Conservation (phyloP, 2,329 filamentous ascomycete species). For the Fusarium albidum region DNA sequence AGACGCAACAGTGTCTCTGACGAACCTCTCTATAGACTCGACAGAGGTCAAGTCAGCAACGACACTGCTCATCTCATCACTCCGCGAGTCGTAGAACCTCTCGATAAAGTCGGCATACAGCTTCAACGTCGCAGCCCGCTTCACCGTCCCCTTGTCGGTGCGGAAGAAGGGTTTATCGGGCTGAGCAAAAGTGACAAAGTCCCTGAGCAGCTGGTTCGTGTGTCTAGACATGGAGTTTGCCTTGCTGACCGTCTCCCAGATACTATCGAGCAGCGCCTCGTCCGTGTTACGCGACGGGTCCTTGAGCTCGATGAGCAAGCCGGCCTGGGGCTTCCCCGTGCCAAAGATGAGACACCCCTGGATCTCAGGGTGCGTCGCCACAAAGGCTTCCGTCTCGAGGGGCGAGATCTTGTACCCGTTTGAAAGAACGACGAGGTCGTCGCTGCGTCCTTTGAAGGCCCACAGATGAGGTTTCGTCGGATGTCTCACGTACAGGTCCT, state of each 20-base stretch:
- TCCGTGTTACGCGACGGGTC: slow-evolving; percentile 30
- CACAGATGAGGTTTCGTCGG: slow-evolving; percentile 40
- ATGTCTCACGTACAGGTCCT: slow-evolving; percentile 42
- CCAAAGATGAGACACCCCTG: slow-evolving; percentile 40
- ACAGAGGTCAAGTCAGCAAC: slow-evolving; percentile 34
- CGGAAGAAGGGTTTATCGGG: slow-evolving; percentile 52
- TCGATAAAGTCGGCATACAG: slow-evolving; percentile 57
- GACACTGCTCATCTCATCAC: slow-evolving; percentile 7
- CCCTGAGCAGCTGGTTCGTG: slow-evolving; percentile 52
- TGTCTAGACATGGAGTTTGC: slow-evolving; percentile 51
- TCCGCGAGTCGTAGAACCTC: slow-evolving; percentile 48
- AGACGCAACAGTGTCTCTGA: slow-evolving; percentile 27
- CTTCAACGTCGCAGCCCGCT: slow-evolving; percentile 49
- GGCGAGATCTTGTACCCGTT: slow-evolving; percentile 45
- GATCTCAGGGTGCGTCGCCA: slow-evolving; percentile 39
- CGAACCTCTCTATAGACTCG: slow-evolving; percentile 33
- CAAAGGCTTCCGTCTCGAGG: slow-evolving; percentile 40
- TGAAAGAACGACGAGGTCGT: slow-evolving; percentile 43
- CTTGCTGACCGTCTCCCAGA: slow-evolving; percentile 54
- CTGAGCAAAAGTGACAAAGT: slow-evolving; percentile 51
- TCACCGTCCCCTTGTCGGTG: slow-evolving; percentile 56
- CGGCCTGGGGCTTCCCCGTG: slow-evolving; percentile 39
- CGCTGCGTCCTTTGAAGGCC: slow-evolving; percentile 42
- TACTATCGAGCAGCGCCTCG: slow-evolving; percentile 48
- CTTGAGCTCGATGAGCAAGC: slow-evolving; percentile 41